These are phyloP conservation scores for Petunia secreta DNA, from an alignment of 257 asterid genomes.

Conservation along the genomic window DNA sequence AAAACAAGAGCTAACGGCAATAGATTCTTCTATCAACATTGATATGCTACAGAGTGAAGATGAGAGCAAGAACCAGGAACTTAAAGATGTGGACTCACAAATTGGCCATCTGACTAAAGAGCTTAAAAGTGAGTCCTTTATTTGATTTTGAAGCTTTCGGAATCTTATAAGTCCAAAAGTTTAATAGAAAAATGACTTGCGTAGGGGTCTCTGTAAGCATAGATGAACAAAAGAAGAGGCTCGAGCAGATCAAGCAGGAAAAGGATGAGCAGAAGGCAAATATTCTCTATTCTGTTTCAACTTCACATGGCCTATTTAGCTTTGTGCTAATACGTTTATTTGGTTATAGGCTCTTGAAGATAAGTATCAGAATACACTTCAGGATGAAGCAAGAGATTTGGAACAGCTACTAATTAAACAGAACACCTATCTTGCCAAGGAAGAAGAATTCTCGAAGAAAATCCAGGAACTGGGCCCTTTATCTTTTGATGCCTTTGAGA, in stretches of 20 bases:
- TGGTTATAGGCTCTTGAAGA: constrained; percentile 68
- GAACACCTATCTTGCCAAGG: constrained; percentile 76
- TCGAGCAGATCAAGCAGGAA: constrained; percentile 70
- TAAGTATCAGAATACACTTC: constrained; percentile 66
- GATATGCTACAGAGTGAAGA: constrained; percentile 72
- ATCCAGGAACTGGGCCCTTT: constrained; percentile 95
- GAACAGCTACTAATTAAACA: constrained; percentile 80
- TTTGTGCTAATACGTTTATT: constrained; percentile 25
- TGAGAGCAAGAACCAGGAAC: constrained; percentile 81
- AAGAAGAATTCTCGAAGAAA: constrained; percentile 88
- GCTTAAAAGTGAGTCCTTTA: constrained; percentile 63
- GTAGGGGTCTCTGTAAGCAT: constrained; percentile 72
- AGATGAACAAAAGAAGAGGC: constrained; percentile 55
- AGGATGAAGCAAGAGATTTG: constrained; percentile 84
- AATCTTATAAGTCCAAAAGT: constrained; percentile 1
- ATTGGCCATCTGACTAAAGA: constrained; percentile 66
- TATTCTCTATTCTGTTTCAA: constrained; percentile 26
- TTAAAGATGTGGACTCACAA: constrained; percentile 57
- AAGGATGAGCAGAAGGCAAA: constrained; percentile 76
- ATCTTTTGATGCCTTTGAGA: constrained; percentile 97
- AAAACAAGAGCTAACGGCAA: constrained; percentile 91
- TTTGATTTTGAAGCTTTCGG: constrained; percentile 27
- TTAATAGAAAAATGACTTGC: constrained; percentile 21
- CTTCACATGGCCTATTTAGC: constrained; percentile 29
- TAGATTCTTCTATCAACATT: constrained; percentile 67